A percentile compares a stretch with the other conserved stretches of the same genome.
Conservation (phyloP, 2,329 filamentous ascomycete genomes). For the Arthrobotrys sinensis region DNA sequence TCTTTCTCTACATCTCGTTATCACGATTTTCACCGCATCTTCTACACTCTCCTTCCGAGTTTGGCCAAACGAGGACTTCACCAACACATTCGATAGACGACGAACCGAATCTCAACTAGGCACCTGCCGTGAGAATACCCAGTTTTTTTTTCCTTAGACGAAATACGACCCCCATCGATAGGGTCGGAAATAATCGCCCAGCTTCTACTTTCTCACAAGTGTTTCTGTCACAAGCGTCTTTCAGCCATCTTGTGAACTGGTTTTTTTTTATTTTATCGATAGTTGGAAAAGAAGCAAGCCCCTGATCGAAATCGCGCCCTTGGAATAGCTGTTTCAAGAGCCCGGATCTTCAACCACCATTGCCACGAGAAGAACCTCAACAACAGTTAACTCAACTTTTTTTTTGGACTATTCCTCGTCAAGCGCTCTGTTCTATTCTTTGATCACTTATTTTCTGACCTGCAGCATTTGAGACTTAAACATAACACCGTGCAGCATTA, state of each 20-base stretch:
- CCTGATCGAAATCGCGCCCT: conserved; percentile 36
- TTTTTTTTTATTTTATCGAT: conserved; percentile 38
- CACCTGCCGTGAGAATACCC: conserved; percentile 34
- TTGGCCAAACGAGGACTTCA: conserved; percentile 22
- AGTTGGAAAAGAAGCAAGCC: conserved; percentile 4
- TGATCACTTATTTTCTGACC: conserved; percentile 31
- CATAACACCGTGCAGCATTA: conserved; percentile 16
- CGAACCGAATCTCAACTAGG: conserved; percentile 39
- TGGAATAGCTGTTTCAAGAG: conserved; percentile 51
- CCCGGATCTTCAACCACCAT: conserved; percentile 31
- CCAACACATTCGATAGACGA: conserved; percentile 33
- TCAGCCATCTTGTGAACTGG: conserved; percentile 16
- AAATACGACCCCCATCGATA: background rate
- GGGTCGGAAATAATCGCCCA: background rate
- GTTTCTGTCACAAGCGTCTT: conserved; percentile 14
- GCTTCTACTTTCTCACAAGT: conserved; percentile 11
- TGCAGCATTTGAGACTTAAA: conserved; percentile 14
- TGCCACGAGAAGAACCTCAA: conserved; percentile 12
- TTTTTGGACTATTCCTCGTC: conserved; percentile 1
- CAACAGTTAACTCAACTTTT: background rate
- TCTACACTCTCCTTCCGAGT: conserved; percentile 39
- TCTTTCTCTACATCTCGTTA: background rate
- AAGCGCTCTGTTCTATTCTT: conserved; percentile 26
- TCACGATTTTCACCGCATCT: conserved; percentile 4
- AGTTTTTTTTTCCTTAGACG: background rate